Evolutionary conservation across 108 stramenopile genomes (phyloP).

Genomic region (Pseudonitzschia multiseries): DNA sequence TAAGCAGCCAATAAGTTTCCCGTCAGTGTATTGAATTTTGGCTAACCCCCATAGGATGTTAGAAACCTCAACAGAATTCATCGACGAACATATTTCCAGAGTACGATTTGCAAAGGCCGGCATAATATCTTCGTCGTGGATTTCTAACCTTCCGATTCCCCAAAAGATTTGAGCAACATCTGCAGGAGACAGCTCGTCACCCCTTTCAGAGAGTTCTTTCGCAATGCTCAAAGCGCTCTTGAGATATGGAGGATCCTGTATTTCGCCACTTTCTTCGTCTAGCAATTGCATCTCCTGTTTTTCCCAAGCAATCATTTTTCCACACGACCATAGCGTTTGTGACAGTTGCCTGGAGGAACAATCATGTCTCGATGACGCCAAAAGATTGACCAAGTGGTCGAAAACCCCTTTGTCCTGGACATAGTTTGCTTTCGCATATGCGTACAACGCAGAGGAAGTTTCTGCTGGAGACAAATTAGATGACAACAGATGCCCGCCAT

Average conservation of each 20-base stretch:
- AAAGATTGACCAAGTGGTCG: slow-evolving; percentile 53
- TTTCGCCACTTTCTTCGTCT: slow-evolving; percentile 5
- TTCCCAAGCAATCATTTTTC: slow-evolving; percentile 56
- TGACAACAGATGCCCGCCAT: slow-evolving; percentile 55
- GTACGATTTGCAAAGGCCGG: slow-evolving; percentile 32
- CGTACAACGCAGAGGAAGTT: slow-evolving; percentile 57
- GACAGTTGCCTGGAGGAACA: slow-evolving; percentile 48
- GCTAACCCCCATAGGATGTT: slow-evolving; percentile 67
- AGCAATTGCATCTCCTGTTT: neutral
- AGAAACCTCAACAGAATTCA: slow-evolving; percentile 55
- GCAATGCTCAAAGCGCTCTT: slow-evolving; percentile 33
- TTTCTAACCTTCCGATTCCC: slow-evolving; percentile 57
- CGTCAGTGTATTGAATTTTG: slow-evolving; percentile 42
- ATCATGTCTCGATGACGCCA: slow-evolving; percentile 38
- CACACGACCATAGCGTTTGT: slow-evolving; percentile 74
- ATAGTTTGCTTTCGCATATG: slow-evolving; percentile 67
- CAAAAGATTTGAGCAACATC: slow-evolving; percentile 69
- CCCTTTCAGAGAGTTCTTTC: slow-evolving; percentile 31
- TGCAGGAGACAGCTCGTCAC: slow-evolving; percentile 45
- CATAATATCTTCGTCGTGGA: slow-evolving; percentile 20
- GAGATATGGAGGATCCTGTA: slow-evolving; percentile 51
- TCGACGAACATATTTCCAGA: slow-evolving; percentile 22
- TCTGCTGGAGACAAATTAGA: slow-evolving; percentile 51
- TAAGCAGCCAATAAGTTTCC: slow-evolving; percentile 33
- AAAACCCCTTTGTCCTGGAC: slow-evolving; percentile 67